Evolutionary conservation across 1,139 yeast genomes (phyloP).

Genomic region (Geotrichum phurueaensis): DNA sequence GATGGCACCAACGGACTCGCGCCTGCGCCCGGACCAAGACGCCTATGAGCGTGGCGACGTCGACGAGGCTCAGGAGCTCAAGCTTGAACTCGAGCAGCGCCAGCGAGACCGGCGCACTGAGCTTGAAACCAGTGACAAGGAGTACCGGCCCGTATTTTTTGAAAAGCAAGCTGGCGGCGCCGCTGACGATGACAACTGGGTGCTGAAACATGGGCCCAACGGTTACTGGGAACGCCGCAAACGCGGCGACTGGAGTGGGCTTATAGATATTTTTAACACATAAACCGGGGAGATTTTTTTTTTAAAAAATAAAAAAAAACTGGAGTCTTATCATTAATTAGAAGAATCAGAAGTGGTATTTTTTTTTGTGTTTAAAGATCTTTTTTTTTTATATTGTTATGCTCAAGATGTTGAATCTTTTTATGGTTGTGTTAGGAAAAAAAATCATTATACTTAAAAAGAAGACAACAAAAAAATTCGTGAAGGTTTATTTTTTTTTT

Average conservation of each 20-base stretch:
- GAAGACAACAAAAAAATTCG: no score
- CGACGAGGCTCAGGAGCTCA: conserved; percentile 63
- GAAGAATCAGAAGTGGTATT: neutral
- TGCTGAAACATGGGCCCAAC: conserved; percentile 51
- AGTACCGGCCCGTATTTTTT: conserved; percentile 61
- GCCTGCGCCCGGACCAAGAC: conserved; percentile 80
- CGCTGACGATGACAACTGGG: conserved; percentile 48
- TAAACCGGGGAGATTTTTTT: no score
- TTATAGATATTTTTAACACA: conserved; percentile 20
- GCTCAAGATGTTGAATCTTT: neutral
- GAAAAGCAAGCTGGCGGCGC: conserved; percentile 24
- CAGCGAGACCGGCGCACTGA: conserved; percentile 74
- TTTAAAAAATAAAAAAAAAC: no score
- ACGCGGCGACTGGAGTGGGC: conserved; percentile 33
- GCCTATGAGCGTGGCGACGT: conserved; percentile 64
- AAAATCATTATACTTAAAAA: neutral
- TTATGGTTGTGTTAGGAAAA: no score
- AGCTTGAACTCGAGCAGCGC: conserved; percentile 63
- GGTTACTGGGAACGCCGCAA: conserved; percentile 73
- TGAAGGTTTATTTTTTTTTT: no score
- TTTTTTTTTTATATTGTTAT: no score
- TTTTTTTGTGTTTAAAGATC: no score
- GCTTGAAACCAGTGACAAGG: conserved; percentile 42
- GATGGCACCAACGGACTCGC: conserved; percentile 81
- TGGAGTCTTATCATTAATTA: no score